Evolutionary conservation across 192 early-diverging fungal genomes (phyloP).

Genomic region (Allomyces macrogynus): DNA sequence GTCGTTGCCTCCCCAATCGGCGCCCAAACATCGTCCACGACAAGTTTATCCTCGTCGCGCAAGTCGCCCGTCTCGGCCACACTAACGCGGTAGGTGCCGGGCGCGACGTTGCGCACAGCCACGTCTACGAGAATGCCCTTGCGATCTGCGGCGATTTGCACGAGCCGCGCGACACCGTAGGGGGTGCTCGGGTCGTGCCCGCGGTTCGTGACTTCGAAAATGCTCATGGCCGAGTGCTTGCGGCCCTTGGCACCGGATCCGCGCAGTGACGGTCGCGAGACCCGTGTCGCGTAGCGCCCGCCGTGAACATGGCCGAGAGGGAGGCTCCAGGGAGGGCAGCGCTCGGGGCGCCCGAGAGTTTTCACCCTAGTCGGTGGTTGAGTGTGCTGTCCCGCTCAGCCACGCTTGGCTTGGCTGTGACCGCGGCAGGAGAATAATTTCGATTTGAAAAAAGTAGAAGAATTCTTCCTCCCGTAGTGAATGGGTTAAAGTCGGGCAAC

Average conservation of each 20-base stretch:
- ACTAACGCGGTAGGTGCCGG: slow-evolving; percentile 42
- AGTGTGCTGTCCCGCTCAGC: too few relatives aligned
- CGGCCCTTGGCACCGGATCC: slow-evolving; percentile 48
- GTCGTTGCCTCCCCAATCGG: slow-evolving; percentile 20
- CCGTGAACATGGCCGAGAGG: slow-evolving; percentile 36
- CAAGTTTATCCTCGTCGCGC: slow-evolving; percentile 25
- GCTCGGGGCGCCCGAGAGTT: too few relatives aligned
- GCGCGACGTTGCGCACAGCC: slow-evolving; percentile 42
- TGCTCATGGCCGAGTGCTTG: slow-evolving; percentile 60
- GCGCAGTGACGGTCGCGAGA: slow-evolving; percentile 49
- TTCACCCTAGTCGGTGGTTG: too few relatives aligned
- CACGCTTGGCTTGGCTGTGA: too few relatives aligned
- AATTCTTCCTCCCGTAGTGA: too few relatives aligned
- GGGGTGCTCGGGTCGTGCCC: slow-evolving; percentile 5
- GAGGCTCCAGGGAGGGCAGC: too few relatives aligned
- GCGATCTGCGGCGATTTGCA: slow-evolving; percentile 44
- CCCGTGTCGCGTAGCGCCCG: slow-evolving; percentile 54
- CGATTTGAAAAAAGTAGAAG: too few relatives aligned
- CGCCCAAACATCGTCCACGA: slow-evolving; percentile 23
- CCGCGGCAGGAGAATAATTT: too few relatives aligned
- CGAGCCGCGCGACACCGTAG: slow-evolving; percentile 55
- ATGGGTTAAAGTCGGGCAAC: too few relatives aligned
- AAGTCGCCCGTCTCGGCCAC: slow-evolving; percentile 71
- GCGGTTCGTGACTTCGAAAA: slow-evolving; percentile 41
- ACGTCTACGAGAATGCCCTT: slow-evolving; percentile 55